Evolutionary conservation across 306 rosid species (phyloP), one percentile per base, ranked within the genome.

Genomic region (Rosa chinensis): DNA sequence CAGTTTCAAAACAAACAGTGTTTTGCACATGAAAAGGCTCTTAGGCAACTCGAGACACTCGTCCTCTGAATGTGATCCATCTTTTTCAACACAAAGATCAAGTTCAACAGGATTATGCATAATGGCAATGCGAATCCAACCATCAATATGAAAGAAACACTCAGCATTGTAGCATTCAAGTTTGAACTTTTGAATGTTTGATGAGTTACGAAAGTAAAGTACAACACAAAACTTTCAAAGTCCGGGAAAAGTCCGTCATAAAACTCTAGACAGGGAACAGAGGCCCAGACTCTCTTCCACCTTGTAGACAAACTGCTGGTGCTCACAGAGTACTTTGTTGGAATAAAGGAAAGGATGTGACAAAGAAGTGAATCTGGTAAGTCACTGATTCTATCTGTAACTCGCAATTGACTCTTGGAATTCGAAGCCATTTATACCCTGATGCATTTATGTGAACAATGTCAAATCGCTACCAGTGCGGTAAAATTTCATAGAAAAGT

Each of bases 361-460:
- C 32, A n/a, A n/a, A 55, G 6, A 35, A 73, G 18, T 20, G 28
- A 47, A 55, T 73, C 77, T 10, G 67, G 77, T n/a, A 73, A n/a
- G 43, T 18, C 66, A 73, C 66, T 40, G 35, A 73, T 55, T 17
- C 35, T 73, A 37, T 73, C 75, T 12, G 12, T 23, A 0, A 4
- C 20, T 70, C 18, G 23, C 7, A 1, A 35, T 43, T 10, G 3
- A 23, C 18, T 11, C 40, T 18, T 53, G 23, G 59, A 53, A 17
- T 42, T 5, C 3, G 10, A 18, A 69, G 21, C 73, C 73, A 69
- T 69, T 11, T 69, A 28, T 62, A 12, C 17, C 68, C 68, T 62
- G 42, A 62, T 62, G 42, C 5, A 5, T 12, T 9, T 28, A 25
- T 28, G 5, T 62, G 35, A 62, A 62, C 68, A 10, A 10, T 62